Conservation (phyloP, 2,329 filamentous ascomycete species). For the Chaetomium olivaceum region DNA sequence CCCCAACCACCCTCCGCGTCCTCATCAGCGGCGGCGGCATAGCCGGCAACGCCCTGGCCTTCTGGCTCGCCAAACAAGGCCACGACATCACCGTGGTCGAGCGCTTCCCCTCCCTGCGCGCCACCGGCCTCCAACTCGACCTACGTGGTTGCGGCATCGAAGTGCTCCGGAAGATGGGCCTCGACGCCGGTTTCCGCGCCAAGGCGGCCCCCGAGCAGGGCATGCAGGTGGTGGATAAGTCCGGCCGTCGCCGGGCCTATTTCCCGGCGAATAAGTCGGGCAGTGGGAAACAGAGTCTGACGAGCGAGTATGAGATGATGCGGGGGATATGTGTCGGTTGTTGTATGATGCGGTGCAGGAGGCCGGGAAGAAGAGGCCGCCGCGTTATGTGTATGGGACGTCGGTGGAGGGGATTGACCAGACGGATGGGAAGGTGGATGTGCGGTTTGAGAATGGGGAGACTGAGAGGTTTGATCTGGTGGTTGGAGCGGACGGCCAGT, state of each 20-base stretch:
- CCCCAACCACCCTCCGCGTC: conserved; percentile 2
- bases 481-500: conserved; percentile 55
- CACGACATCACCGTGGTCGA: conserved; percentile 47
- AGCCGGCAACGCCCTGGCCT: conserved; percentile 46
- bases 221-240: conserved; percentile 46
- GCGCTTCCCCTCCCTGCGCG: conserved; percentile 41
- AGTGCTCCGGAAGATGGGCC: conserved; percentile 43
- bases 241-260: conserved; percentile 42
- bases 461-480: conserved; percentile 50
- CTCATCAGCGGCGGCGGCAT: conserved; percentile 52
- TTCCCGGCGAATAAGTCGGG: conserved; percentile 39
- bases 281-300: conserved; percentile 47
- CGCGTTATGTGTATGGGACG: conserved; percentile 34
- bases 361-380: neutral
- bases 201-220: conserved; percentile 51
- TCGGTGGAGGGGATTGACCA: conserved; percentile 10
- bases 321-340: conserved; percentile 56
- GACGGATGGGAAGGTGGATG: conserved; percentile 28
- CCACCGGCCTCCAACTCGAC: conserved; percentile 49
- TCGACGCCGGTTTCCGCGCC: conserved; percentile 41
- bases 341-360: conserved; percentile 45
- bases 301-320: conserved; percentile 61
- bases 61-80: conserved; percentile 42
- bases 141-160: conserved; percentile 45
- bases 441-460: conserved; percentile 46